Evolutionary conservation across 371 early-diverging fungal genomes (phyloP).

Genomic region (Circinella minor): DNA sequence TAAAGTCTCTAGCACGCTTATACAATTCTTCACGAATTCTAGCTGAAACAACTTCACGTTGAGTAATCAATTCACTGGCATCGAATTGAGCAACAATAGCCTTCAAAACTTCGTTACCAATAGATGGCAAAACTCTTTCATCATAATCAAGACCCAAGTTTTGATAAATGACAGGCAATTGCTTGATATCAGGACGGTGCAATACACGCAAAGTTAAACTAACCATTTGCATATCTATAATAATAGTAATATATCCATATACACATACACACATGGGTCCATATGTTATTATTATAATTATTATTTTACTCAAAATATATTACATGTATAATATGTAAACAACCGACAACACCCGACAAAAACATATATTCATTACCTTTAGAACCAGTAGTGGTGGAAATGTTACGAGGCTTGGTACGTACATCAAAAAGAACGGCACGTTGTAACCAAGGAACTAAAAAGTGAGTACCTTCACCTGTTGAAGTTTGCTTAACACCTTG

Average conservation of each 20-base stretch:
- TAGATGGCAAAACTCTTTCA: constrained; percentile 96
- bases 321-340: no score
- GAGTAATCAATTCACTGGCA: constrained; percentile 97
- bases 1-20: constrained; percentile 93
- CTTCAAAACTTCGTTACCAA: constrained; percentile 99
- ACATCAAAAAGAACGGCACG: constrained; percentile 84
- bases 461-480: constrained; percentile 95
- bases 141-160: constrained; percentile 95
- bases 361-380: constrained; percentile 27
- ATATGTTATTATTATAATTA: no score
- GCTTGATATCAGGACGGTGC: constrained; percentile 85
- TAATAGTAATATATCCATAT: no score
- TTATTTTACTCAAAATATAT: no score
- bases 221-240: constrained; percentile 87
- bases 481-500: constrained; percentile 87
- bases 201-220: constrained; percentile 93
- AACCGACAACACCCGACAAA: no score
- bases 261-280: no score
- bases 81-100: constrained; percentile 99
- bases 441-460: constrained; percentile 93
- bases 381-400: constrained; percentile 93
- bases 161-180: constrained; percentile 88
- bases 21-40: constrained; percentile 94
- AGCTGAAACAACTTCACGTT: constrained; percentile 95
- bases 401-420: constrained; percentile 95